These are phyloP conservation scores for Cercospora sojina DNA, from an alignment of 2,329 filamentous ascomycete genomes.

Conservation along the genomic window DNA sequence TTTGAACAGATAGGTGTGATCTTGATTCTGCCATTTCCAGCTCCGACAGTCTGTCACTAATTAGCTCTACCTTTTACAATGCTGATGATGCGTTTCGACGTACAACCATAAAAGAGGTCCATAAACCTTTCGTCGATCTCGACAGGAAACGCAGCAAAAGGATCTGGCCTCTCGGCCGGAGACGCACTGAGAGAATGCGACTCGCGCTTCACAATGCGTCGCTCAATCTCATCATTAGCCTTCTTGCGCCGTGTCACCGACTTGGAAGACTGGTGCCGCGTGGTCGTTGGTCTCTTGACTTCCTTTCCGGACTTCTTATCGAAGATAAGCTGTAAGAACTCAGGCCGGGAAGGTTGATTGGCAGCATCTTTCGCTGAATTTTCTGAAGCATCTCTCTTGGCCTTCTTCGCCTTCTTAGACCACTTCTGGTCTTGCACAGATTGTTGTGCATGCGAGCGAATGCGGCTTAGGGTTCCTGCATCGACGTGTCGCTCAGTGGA, in stretches of 20 bases:
- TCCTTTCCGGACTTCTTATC: constrained; percentile 20
- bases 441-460: constrained; percentile 26
- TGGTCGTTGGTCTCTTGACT: constrained; percentile 8
- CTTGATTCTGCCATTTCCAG: constrained; percentile 16
- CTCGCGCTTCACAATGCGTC: constrained; percentile 12
- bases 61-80: not conserved
- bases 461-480: constrained; percentile 20
- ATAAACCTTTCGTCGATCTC: constrained; percentile 15
- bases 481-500: constrained; percentile 21
- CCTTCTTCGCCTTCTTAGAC: constrained; percentile 5
- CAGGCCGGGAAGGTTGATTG: not conserved
- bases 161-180: constrained; percentile 17
- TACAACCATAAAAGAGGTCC: constrained; percentile 18
- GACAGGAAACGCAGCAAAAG: constrained; percentile 23
- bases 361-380: not conserved
- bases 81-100: not conserved
- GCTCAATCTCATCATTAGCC: not conserved
- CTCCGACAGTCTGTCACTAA: constrained; percentile 1
- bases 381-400: not conserved
- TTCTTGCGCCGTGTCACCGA: not conserved
- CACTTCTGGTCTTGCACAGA: constrained; percentile 25
- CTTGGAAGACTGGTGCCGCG: not conserved
- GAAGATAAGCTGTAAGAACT: constrained; percentile 17
- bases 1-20: constrained; percentile 15
- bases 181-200: constrained; percentile 20